Evolutionary conservation across 2,329 filamentous ascomycete genomes (phyloP), one percentile per base, ranked within the genome.

Genomic region (Ambrosiella xylebori): DNA sequence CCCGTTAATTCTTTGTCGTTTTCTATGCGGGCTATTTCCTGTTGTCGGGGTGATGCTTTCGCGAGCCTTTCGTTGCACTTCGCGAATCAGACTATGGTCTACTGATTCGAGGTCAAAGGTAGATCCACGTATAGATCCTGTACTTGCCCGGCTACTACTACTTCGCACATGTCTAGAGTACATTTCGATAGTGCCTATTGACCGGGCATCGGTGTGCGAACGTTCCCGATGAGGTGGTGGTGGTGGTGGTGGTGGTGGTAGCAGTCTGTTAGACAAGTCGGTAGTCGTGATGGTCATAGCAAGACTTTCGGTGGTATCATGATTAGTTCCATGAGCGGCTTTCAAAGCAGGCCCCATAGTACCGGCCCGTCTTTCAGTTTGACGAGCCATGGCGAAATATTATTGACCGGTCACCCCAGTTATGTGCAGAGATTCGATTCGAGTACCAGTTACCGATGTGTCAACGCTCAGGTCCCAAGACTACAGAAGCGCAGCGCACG

Each of bases 1-100:
- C 57, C 75, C 79, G 62, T 81, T 78, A 62, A 82, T 77, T 58
- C 79, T 71, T 63, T 80, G 78, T 38, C 79, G 73, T 64, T 82
- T 82, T 64, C 78, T 71, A 66, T 75, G 76, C 41, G 79, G 79
- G 62, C 76, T 81, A 1, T 73, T 73, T 54, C 72, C 72, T 0
- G 76, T 74, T 1, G 76, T 76, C 62, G 74, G 76, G 57, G 80
- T 76, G 58, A 75, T 70, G 59, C 74, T 73, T 13, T 75, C 59
- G 9, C 56, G 56, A 35, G 59, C 53, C 17, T 58, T 71, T 38
- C 71, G 70, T 60, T 74, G 71, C n/a, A 78, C 65, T 62, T 79
- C 77, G 61, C 76, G 71, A 12, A 76, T 69, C 54, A 80, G 65
- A 35, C 76, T 76, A 61, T 69, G 71, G 58, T 79, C 74, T 47